Conservation (phyloP, 108 stramenopile genomes). For the Cyclostephanos invisitatus region DNA sequence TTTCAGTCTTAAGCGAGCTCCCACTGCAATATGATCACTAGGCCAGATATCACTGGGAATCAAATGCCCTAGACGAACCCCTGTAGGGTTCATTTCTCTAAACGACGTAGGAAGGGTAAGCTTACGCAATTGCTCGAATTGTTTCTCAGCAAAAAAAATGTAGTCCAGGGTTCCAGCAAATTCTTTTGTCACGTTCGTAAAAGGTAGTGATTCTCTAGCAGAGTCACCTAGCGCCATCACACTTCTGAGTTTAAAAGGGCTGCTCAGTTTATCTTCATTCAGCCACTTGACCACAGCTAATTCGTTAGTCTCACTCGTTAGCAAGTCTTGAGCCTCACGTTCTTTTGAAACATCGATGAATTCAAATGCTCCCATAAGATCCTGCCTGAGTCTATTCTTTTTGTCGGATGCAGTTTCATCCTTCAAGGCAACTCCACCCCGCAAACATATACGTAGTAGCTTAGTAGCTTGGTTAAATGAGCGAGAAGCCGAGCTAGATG, state of each 20-base stretch:
- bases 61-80: constrained; percentile 64
- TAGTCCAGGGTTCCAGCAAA: constrained; percentile 87
- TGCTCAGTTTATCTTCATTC: constrained; percentile 56
- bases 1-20: constrained; percentile 56
- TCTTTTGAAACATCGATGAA: constrained; percentile 61
- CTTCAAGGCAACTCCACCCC: constrained; percentile 70
- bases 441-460: constrained; percentile 63
- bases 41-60: constrained; percentile 83
- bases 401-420: constrained; percentile 17
- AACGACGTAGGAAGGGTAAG: constrained; percentile 69
- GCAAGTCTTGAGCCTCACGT: constrained; percentile 11
- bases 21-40: constrained; percentile 85
- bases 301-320: constrained; percentile 3
- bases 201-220: constrained; percentile 54
- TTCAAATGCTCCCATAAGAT: constrained; percentile 67
- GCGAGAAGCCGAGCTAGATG: constrained; percentile 74
- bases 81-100: constrained; percentile 50
- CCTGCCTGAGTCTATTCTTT: constrained; percentile 26
- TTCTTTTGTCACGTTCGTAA: constrained; percentile 83
- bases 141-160: constrained; percentile 54
- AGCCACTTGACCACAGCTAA: constrained; percentile 73
- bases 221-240: constrained; percentile 54
- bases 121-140: constrained; percentile 47
- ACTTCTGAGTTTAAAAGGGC: constrained; percentile 66
- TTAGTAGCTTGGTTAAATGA: constrained; percentile 75